Base-by-base conservation (phyloP, 495 filamentous ascomycete genomes). In the Talaromyces ruber region DNA sequence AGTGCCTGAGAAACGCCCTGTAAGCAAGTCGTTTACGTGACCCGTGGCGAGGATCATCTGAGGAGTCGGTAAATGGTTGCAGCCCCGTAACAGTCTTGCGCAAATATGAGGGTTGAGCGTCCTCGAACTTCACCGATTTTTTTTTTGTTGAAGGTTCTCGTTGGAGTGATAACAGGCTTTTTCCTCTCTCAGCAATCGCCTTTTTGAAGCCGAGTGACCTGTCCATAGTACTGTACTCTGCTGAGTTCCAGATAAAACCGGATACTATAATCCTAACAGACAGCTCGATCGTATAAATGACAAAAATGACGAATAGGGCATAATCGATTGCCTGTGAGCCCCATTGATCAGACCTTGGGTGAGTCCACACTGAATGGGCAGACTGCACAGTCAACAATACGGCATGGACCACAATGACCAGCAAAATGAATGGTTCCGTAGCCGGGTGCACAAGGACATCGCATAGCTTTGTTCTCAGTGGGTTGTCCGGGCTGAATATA, bases 1-100 rank as follows among this genome's bases (percentile, higher is more conserved):
- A 89, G 68, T 99, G 94, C 29, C 94, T 86, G 57, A 99, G 79
- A 71, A 97, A 98, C 4, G 94, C 94, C 61, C 94, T 86, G 62
- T 92, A 86, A 30, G 94, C 94, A 60, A 99, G 82, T 58, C 93
- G 84, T 60, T 87, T 75, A 57, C 93, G 89, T 68, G 91, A 88
- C 68, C 91, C 89, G 64, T 96, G 90, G 56, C 92, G 82, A 59
- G 86, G 79, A 61, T 90, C 85, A 47, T 84, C 83, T 18, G 79
- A 80, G 43, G 76, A 68, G 54, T 82, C 76, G 39, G 78, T 73
- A 29, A 79, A 67, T 37, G 73, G 79, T 70, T 90, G 86, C 71
- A 88, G 82, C 64, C 88, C 83, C 30, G 92, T 97, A 65, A 98
- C 93, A 0, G 90, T 88, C 26, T 22, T 60, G 22, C 91, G 83